A percentile compares a stretch with the other conserved stretches of the same genome.
phyloP scores from a whole-genome alignment of 805 yeast species.

The Candida boidinii region DNA sequence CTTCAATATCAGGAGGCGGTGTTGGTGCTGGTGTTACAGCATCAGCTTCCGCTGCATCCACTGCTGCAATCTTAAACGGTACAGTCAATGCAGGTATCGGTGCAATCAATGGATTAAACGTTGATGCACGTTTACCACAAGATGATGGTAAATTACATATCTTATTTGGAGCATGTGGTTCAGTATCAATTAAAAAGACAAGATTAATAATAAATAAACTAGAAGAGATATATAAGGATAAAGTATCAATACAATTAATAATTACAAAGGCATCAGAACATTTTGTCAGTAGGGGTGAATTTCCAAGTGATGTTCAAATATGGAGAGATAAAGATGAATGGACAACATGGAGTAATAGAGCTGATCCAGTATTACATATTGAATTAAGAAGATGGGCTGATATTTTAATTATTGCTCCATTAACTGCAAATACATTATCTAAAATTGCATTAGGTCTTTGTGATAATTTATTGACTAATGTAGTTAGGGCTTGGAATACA shows the following conservation, averaged over 20 bases:
- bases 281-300: conserved; percentile 38
- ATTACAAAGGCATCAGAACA: conserved; percentile 45
- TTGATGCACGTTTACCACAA: conserved; percentile 32
- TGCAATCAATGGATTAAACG: conserved; percentile 7
- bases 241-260: conserved; percentile 45
- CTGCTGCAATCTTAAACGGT: conserved; percentile 6
- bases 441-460: conserved; percentile 88
- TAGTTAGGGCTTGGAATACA: conserved; percentile 93
- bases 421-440: conserved; percentile 86
- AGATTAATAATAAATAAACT: conserved; percentile 43
- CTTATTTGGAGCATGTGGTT: conserved; percentile 51
- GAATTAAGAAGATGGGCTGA: conserved; percentile 97
- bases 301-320: conserved; percentile 36
- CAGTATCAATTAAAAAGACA: conserved; percentile 42
- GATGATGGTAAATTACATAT: conserved; percentile 51
- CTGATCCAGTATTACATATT: conserved; percentile 63
- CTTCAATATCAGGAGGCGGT: conserved; percentile 1
- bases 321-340: conserved; percentile 58
- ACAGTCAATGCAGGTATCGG: no score
- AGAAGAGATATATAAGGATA: conserved; percentile 43
- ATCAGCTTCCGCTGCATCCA: not conserved
- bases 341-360: conserved; percentile 41
- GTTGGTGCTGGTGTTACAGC: not conserved
- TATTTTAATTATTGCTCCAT: conserved; percentile 84
- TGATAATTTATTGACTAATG: conserved; percentile 85